phyloP scores from a whole-genome alignment of 352 stramenopile species.

The Globisporangium irregulare region DNA sequence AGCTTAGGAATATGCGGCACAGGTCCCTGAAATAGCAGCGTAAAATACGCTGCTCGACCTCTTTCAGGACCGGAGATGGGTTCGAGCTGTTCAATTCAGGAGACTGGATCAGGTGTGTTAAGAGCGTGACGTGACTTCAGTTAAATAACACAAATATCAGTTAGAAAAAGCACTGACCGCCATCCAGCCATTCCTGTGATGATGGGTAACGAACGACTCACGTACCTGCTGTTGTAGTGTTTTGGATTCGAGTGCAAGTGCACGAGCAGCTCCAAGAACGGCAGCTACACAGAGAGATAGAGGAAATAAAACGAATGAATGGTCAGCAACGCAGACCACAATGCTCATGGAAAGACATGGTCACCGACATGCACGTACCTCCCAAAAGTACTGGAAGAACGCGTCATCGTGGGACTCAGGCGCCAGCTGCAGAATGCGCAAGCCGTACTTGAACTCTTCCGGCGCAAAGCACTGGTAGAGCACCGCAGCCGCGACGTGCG shows the following conservation, averaged over 20 bases:
- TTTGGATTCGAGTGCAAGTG: conserved; percentile 72
- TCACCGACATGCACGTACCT: conserved; percentile 34
- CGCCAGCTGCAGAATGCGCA: conserved; percentile 72
- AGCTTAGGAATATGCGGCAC: conserved; percentile 53
- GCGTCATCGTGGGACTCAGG: conserved; percentile 65
- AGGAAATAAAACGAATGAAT: not conserved
- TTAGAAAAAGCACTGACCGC: conserved; percentile 10
- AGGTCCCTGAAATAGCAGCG: conserved; percentile 81
- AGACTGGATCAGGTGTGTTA: conserved; percentile 81
- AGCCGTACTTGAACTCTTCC: conserved; percentile 79
- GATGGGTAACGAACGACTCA: not conserved
- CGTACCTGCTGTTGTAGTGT: conserved; percentile 65
- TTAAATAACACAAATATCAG: not conserved
- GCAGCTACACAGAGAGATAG: conserved; percentile 30
- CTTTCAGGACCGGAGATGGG: conserved; percentile 53
- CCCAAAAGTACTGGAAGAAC: conserved; percentile 88
- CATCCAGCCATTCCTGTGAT: not conserved
- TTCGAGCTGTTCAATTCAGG: conserved; percentile 82
- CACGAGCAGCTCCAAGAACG: conserved; percentile 81
- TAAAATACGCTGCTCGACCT: conserved; percentile 74
- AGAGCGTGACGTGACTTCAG: conserved; percentile 59
- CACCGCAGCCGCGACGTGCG: conserved; percentile 76
- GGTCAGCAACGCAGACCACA: not conserved
- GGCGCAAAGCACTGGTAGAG: conserved; percentile 80
- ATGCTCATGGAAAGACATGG: not conserved